These are phyloP conservation scores for Phytophthora cactorum DNA, from an alignment of 352 stramenopile genomes.

Conservation along the genomic window DNA sequence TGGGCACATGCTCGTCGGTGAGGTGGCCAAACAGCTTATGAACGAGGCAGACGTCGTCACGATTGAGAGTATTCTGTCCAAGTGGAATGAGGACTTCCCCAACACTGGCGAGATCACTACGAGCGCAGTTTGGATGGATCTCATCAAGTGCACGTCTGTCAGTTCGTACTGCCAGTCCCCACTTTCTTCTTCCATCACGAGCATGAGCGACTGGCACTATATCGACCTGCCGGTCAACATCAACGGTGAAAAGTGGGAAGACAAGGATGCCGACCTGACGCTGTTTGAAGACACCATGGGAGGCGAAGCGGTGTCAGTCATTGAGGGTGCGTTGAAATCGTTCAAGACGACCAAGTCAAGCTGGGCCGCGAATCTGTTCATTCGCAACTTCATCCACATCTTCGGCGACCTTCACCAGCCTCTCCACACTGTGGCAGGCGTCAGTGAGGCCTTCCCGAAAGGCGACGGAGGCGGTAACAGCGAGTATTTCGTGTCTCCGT, in stretches of 20 bases:
- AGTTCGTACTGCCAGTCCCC: conserved; percentile 44
- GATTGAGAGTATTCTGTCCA: conserved; percentile 49
- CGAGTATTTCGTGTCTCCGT: conserved; percentile 57
- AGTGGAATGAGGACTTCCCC: conserved; percentile 61
- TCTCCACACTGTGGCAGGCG: conserved; percentile 55
- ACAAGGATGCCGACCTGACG: conserved; percentile 43
- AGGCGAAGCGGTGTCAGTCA: conserved; percentile 47
- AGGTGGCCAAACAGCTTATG: conserved; percentile 65
- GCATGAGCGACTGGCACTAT: conserved; percentile 75
- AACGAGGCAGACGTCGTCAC: conserved; percentile 43
- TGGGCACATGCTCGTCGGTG: conserved; percentile 64
- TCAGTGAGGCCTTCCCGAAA: conserved; percentile 49
- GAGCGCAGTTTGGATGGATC: conserved; percentile 58
- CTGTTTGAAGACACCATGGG: conserved; percentile 62
- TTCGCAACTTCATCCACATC: conserved; percentile 79
- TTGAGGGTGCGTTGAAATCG: conserved; percentile 56
- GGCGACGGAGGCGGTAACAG: conserved; percentile 69
- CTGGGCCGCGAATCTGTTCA: conserved; percentile 64
- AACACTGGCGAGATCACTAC: conserved; percentile 61
- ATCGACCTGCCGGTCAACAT: conserved; percentile 67
- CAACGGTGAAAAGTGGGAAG: conserved; percentile 43
- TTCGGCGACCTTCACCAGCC: conserved; percentile 71
- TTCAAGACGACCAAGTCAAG: conserved; percentile 68
- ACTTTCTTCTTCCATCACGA: conserved; percentile 46
- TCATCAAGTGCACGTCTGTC: conserved; percentile 59